These are phyloP conservation scores for Blastocystis sp. DNA, from an alignment of 352 stramenopile species.

Conservation along the genomic window DNA sequence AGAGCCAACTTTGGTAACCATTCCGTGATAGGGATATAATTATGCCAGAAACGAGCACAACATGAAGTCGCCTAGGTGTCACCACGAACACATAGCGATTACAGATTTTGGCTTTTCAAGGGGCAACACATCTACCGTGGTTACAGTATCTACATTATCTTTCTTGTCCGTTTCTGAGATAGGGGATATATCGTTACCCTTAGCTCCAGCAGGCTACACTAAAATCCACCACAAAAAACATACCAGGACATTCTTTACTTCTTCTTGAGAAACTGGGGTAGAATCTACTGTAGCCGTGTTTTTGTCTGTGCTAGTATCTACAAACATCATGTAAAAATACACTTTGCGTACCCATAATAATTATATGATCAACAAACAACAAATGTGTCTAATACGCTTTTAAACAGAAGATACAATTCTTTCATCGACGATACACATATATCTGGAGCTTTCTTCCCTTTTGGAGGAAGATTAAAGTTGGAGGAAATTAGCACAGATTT, in stretches of 20 bases:
- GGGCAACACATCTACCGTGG: neutral
- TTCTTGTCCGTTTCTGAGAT: neutral
- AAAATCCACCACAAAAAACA: neutral
- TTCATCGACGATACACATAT: neutral
- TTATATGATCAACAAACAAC: conserved; percentile 26
- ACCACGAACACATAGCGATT: neutral
- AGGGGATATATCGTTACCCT: neutral
- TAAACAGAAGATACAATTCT: conserved; percentile 9
- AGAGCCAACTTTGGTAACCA: conserved; percentile 53
- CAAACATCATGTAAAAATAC: neutral
- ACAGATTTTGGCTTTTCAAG: neutral
- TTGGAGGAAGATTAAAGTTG: neutral
- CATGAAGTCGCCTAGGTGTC: neutral
- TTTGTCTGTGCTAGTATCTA: neutral
- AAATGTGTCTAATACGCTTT: neutral
- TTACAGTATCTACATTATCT: neutral
- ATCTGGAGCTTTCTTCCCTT: neutral
- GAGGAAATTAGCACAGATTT: conserved; percentile 17
- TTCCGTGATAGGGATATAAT: conserved; percentile 47
- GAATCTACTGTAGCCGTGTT: neutral
- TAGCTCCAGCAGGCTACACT: neutral
- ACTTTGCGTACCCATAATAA: neutral
- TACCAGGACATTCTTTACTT: neutral
- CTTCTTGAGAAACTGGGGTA: neutral
- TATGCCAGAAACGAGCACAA: neutral